Percentiles rank a stretch among this genome's conserved stretches.
These are phyloP conservation scores for Aspergillus japonicus DNA, from an alignment of 2,329 filamentous ascomycete species.

Conservation along the genomic window DNA sequence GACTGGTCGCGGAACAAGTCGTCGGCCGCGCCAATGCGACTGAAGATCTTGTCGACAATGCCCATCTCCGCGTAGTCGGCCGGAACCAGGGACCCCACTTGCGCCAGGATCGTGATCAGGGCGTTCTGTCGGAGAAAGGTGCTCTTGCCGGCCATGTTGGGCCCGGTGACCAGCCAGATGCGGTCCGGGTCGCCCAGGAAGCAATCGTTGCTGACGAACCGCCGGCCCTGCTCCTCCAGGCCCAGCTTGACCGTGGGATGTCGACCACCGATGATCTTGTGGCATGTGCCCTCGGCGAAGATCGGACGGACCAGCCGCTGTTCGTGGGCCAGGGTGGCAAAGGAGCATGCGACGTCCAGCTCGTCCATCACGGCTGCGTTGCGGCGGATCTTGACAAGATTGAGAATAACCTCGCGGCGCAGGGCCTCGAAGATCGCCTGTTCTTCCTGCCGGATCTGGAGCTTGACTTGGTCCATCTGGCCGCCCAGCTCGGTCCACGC, in stretches of 20 bases:
- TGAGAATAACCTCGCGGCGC: slow-evolving; percentile 72
- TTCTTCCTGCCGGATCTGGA: slow-evolving; percentile 81
- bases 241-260: slow-evolving; percentile 91
- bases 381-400: slow-evolving; percentile 79
- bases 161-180: slow-evolving; percentile 69
- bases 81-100: slow-evolving; percentile 89
- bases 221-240: slow-evolving; percentile 73
- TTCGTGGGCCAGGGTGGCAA: slow-evolving; percentile 74
- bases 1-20: slow-evolving; percentile 93
- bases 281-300: slow-evolving; percentile 62
- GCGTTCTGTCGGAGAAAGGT: slow-evolving; percentile 96
- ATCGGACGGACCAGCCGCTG: slow-evolving; percentile 71
- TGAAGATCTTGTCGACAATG: slow-evolving; percentile 94
- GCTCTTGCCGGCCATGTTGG: slow-evolving; percentile 99
- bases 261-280: slow-evolving; percentile 79
- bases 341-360: slow-evolving; percentile 84
- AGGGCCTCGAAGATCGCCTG: slow-evolving; percentile 73
- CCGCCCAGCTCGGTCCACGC: slow-evolving; percentile 83
- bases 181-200: slow-evolving; percentile 73
- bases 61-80: slow-evolving; percentile 82
- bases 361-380: slow-evolving; percentile 93
- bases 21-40: slow-evolving; percentile 88
- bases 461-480: slow-evolving; percentile 72
- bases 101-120: slow-evolving; percentile 87
- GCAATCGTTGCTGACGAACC: slow-evolving; percentile 84